phyloP scores from a whole-genome alignment of 805 yeast genomes.

The Wickerhamiella shivajii region DNA sequence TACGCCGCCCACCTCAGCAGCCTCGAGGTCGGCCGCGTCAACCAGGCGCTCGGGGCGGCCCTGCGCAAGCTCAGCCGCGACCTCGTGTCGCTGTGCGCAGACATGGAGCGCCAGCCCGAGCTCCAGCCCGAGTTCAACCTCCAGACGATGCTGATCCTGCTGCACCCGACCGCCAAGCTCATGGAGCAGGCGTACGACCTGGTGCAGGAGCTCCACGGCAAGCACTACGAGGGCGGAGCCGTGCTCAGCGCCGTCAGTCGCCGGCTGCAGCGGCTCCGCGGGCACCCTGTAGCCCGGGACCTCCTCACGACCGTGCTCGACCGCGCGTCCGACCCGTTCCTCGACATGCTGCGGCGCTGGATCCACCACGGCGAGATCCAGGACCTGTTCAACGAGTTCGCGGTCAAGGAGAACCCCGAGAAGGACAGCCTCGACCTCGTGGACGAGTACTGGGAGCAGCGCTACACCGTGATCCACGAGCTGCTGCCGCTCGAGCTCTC shows the following conservation, averaged over 20 bases:
- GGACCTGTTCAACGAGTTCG: constrained; percentile 74
- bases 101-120: constrained; percentile 41
- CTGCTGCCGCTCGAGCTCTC: constrained; percentile 46
- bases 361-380: constrained; percentile 52
- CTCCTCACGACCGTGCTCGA: constrained; percentile 42
- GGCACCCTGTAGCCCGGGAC: constrained; percentile 43
- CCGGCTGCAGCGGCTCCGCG: constrained; percentile 42
- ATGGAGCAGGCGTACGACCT: constrained; percentile 47
- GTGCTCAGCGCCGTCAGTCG: constrained; percentile 48
- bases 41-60: constrained; percentile 57
- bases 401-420: constrained; percentile 29
- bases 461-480: constrained; percentile 63
- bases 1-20: constrained; percentile 49
- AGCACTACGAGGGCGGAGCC: constrained; percentile 53
- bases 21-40: constrained; percentile 47
- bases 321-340: constrained; percentile 46
- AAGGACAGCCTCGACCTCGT: constrained; percentile 20
- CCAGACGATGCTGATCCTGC: constrained; percentile 39
- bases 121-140: constrained; percentile 40
- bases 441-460: constrained; percentile 32
- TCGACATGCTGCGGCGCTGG: constrained; percentile 67
- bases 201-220: constrained; percentile 29
- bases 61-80: constrained; percentile 33
- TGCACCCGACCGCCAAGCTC: constrained; percentile 27
- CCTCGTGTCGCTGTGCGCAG: constrained; percentile 19